Base-by-base conservation (phyloP, 1,284 basidiomycete genomes). In the Calocybe gambosa region DNA sequence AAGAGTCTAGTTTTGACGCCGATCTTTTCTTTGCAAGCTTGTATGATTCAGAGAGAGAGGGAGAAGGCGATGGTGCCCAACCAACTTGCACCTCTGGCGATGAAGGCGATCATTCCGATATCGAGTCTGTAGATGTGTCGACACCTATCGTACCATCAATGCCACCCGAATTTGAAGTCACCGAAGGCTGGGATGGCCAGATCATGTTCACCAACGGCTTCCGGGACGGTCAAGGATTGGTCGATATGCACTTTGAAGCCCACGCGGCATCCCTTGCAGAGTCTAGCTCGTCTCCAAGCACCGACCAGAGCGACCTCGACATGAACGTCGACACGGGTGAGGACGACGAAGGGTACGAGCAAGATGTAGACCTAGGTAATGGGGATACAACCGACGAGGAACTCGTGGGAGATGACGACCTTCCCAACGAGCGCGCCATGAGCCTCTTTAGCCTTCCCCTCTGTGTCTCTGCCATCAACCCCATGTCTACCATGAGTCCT, bases 311-410 rank as follows among this genome's bases (percentile, higher is more conserved):
- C 29, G 64, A 65, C 21, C 67, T 61, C 31, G 69, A 73, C 44
- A 56, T 70, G 19, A 73, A 76, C 39, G 74, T 78, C 71, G 55
- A 59, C 9, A 63, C 59, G 19, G 67, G 67, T 23, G 63, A 65
- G 34, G 68, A 70, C 20, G 68, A 63, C 42, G 63, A 58, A 38
- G 64, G 69, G 15, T 65, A 70, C 54, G 67, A 71, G 45, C 68
- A 74, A 39, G 70, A 70, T 29, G 72, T 63, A 18, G 73, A 65
- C 26, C 71, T 70, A 15, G 71, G 69, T n/a, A 75, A 73, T 9
- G 82, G 80, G 5, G 77, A 83, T 41, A 83, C 81, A 5, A 86
- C 84, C 0, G 86, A 89, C 58, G 86, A 89, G 50, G 86, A 88
- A 50, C 77, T 89, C 39, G 80, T 88, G 15, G 83, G 83, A 45